phyloP scores from a whole-genome alignment of 805 yeast species.

The Candida fluviatilis region DNA sequence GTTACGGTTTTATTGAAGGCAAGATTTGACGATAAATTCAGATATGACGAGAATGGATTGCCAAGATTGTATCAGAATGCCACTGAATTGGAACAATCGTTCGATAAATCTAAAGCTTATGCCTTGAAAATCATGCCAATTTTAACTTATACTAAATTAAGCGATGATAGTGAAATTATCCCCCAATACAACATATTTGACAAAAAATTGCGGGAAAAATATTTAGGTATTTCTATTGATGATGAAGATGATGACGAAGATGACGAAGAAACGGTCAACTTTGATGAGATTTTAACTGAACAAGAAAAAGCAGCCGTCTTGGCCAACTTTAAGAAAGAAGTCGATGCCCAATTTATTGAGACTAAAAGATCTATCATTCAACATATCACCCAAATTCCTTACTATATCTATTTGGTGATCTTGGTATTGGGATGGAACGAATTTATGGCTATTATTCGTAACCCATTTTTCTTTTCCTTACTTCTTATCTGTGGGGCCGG shows the following conservation, averaged over 20 bases:
- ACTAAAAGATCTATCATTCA: slow-evolving; percentile 84
- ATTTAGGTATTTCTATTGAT: slow-evolving; percentile 13
- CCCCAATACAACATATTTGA: slow-evolving; percentile 53
- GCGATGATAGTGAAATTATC: slow-evolving; percentile 50
- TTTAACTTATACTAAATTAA: slow-evolving; percentile 50
- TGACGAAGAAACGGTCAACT: slow-evolving; percentile 29
- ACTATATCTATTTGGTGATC: slow-evolving; percentile 70
- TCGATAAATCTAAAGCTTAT: slow-evolving; percentile 51
- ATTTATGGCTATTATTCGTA: slow-evolving; percentile 79
- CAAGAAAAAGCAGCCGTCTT: slow-evolving; percentile 54
- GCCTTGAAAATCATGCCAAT: slow-evolving; percentile 59
- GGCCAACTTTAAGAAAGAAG: slow-evolving; percentile 63
- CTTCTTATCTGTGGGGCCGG: slow-evolving; percentile 56
- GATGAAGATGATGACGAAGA: slow-evolving; percentile 20
- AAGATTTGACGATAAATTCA: slow-evolving; percentile 74
- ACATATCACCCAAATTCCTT: slow-evolving; percentile 75
- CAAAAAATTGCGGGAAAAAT: slow-evolving; percentile 15
- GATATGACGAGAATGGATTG: slow-evolving; percentile 76
- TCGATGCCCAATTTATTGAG: slow-evolving; percentile 77
- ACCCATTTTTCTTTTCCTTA: slow-evolving; percentile 75
- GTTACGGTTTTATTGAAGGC: slow-evolving; percentile 67
- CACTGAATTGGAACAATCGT: slow-evolving; percentile 66
- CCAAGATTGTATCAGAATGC: slow-evolving; percentile 80
- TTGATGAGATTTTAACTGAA: slow-evolving; percentile 55
- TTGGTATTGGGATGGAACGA: slow-evolving; percentile 93